Evolutionary conservation across 768 basidiomycete species (phyloP).

Genomic region (Cystofilobasidium ferigula): DNA sequence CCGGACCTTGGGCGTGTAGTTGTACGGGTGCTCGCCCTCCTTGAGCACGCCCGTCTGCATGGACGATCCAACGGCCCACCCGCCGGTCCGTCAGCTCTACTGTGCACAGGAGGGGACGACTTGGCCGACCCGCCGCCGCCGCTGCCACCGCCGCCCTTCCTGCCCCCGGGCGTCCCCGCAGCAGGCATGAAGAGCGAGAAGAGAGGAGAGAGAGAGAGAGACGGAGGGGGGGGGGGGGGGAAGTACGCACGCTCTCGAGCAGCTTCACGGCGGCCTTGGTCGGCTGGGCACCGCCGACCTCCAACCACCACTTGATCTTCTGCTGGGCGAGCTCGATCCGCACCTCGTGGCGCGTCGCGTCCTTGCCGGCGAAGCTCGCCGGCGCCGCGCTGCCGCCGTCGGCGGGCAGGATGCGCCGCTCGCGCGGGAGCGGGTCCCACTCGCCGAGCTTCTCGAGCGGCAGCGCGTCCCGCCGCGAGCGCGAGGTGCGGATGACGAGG

Average conservation of each 20-base stretch:
- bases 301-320: constrained; percentile 72
- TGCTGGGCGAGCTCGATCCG: constrained; percentile 80
- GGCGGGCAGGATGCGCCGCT: not conserved
- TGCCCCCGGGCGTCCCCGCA: too few species aligned
- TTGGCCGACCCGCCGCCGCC: too few species aligned
- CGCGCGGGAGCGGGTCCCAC: constrained; percentile 51
- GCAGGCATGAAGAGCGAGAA: too few species aligned
- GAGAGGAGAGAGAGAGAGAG: too few species aligned
- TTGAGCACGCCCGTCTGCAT: constrained; percentile 9
- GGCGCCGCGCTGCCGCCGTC: not conserved
- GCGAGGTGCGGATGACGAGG: constrained; percentile 2
- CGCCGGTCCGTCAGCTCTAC: too few species aligned
- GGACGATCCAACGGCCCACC: too few species aligned
- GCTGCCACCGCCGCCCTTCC: too few species aligned
- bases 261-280: constrained; percentile 64
- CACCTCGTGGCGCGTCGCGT: constrained; percentile 42
- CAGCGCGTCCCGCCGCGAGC: constrained; percentile 53
- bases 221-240: not conserved
- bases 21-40: constrained; percentile 16
- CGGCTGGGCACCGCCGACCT: constrained; percentile 71
- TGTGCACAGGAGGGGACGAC: too few species aligned
- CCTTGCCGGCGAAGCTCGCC: constrained; percentile 16
- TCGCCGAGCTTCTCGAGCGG: constrained; percentile 79
- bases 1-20: not conserved
- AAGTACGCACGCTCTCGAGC: constrained; percentile 57